Evolutionary conservation across 106 monocot genomes (phyloP), one percentile per base, ranked within the genome.

Genomic region (Phalaenopsis aphrodite): DNA sequence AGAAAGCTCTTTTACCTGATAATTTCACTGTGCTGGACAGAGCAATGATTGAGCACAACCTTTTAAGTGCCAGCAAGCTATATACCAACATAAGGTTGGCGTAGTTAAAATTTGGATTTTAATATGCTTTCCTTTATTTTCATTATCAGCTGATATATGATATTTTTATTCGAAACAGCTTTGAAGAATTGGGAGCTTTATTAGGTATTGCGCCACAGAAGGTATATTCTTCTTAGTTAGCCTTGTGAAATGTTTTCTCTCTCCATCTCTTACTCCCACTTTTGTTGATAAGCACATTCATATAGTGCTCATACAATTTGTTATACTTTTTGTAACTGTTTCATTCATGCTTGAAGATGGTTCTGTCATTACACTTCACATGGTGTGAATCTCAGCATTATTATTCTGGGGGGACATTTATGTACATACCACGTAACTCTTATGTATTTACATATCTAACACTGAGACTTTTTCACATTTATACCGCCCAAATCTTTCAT

Each of bases 41-140:
- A 73, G 94, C 98, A 75, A 98, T 98, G 98, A 98, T 98, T 82
- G 98, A 98, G 81, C 98, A 98, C 78, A 98, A 98, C 84, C 98
- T 98, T 85, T 82, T 98, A 37, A 98, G 98, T 88, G 94, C 98
- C 56, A 98, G 94, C 89, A 98, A 98, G 77, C 86, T 98, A 38
- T 98, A 98, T 78, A 94, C 92, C 48, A 98, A 98, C 67, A 98
- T 98, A 85, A 98, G 98, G 98, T 98, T 84, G 55, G 43, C 21
- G 3, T 52, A 4, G 45, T 36, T 41, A n/a, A 47, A 47, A 14
- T 52, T 55, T 57, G 78, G 69, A 11, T 41, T 36, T 79, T 24
- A 15, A 2, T 77, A 12, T 2, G 14, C 19, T 7, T 72, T n/a
- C 2, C 41, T 74, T 15, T 17, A 56, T 72, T 81, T 58, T 7